Percentiles rank a stretch among this genome's conserved stretches.
phyloP scores from a whole-genome alignment of 345 rosid species.

The Moricandia moricandioides region DNA sequence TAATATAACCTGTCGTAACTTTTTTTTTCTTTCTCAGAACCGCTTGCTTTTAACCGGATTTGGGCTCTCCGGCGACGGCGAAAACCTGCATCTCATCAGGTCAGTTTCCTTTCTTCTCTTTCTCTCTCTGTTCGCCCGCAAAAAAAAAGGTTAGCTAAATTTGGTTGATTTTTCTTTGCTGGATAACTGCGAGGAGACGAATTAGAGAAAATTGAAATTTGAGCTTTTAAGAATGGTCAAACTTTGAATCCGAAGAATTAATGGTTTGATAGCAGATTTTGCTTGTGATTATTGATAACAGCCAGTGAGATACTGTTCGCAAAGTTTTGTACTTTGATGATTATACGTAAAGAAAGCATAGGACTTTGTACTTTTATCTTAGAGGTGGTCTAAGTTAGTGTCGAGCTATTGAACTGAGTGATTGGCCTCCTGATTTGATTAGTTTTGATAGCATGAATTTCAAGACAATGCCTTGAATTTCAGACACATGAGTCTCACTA shows the following conservation, averaged over 20 bases:
- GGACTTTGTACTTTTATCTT: not conserved
- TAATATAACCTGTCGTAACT: not conserved
- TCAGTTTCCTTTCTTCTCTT: not conserved
- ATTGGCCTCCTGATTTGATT: not conserved
- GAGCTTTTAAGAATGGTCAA: not conserved
- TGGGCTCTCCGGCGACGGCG: conserved; percentile 28
- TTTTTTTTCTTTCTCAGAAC: not conserved
- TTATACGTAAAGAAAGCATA: not conserved
- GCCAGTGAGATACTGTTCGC: not conserved
- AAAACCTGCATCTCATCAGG: conserved; percentile 13
- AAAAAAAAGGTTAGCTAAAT: not conserved
- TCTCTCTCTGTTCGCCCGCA: not conserved
- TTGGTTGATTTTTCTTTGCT: not conserved
- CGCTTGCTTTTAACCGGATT: conserved; percentile 15
- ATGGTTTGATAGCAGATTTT: conserved; percentile 17
- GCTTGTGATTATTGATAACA: not conserved
- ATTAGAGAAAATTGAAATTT: not conserved
- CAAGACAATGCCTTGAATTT: too few relatives aligned
- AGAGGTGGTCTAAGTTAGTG: conserved; percentile 10
- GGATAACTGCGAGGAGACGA: not conserved
- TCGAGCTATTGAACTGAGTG: not conserved
- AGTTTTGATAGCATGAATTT: not conserved
- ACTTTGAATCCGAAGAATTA: not conserved
- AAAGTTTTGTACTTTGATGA: conserved; percentile 11
- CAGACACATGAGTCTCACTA: too few relatives aligned